Evolutionary conservation across 2,329 filamentous ascomycete genomes (phyloP).

Genomic region (Penicillium sp.): DNA sequence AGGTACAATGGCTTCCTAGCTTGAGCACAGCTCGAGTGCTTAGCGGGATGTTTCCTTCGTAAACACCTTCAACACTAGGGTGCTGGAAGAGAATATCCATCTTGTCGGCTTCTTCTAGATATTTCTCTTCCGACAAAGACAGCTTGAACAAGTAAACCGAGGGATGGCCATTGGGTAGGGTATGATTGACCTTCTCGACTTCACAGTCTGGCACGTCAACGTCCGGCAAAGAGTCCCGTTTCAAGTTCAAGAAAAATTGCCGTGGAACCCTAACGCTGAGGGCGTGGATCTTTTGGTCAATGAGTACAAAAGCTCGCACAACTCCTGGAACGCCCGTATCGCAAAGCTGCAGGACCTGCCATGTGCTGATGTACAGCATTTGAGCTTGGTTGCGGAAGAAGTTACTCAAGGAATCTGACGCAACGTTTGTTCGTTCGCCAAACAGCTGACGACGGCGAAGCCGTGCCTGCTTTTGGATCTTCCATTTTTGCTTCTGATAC

Average conservation of each 20-base stretch:
- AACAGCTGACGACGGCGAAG: constrained; percentile 85
- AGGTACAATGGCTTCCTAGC: constrained; percentile 86
- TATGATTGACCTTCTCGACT: constrained; percentile 91
- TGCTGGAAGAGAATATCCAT: constrained; percentile 84
- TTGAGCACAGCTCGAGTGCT: constrained; percentile 84
- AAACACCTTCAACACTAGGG: constrained; percentile 92
- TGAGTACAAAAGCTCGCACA: constrained; percentile 84
- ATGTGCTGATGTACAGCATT: constrained; percentile 82
- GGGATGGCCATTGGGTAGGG: constrained; percentile 88
- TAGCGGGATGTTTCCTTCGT: constrained; percentile 88
- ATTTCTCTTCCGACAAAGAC: constrained; percentile 82
- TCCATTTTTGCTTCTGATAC: constrained; percentile 99
- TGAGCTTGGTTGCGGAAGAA: constrained; percentile 92
- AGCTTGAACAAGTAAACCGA: constrained; percentile 94
- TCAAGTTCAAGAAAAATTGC: constrained; percentile 87
- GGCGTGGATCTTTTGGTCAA: constrained; percentile 85
- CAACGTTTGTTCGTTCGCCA: constrained; percentile 70
- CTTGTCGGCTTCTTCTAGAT: constrained; percentile 79
- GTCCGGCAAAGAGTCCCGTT: constrained; percentile 80
- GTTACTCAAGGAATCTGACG: constrained; percentile 61
- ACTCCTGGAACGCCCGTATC: constrained; percentile 81
- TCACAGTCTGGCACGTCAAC: constrained; percentile 81
- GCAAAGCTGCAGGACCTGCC: constrained; percentile 88
- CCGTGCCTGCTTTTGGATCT: constrained; percentile 88
- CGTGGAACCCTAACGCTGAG: constrained; percentile 87